Base-by-base conservation (phyloP, 1,284 basidiomycete genomes). In the Microbotryomycetes sp. region DNA sequence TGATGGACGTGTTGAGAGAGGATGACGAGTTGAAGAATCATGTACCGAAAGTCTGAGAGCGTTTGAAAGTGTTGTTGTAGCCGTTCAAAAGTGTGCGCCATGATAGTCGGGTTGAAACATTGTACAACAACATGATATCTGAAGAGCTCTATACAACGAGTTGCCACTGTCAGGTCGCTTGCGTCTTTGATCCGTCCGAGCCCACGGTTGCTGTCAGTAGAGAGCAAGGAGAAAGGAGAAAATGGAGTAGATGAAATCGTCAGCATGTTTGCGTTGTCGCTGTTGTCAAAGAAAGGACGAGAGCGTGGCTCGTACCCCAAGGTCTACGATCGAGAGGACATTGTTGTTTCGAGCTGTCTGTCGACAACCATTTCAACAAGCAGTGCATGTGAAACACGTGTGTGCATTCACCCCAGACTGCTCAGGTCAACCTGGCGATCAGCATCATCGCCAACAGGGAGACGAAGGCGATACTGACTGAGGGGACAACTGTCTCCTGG, bases 401-500 rank as follows among this genome's bases (percentile, higher is more conserved):
- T 6, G 86, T 89, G 73, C 92, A 97, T 77, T 93, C 86, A 28
- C 92, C 92, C 89, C 91, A 96, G 60, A 96, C 92, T 93, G 66
- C 23, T 52, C 62, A 16, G 28, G 31, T 49, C 12, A 32, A 9
- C 49, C 32, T n/a, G n/a, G n/a, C n/a, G n/a, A n/a, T n/a, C 26
- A 36, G 42, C 31, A 6, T 32, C 15, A 59, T 56, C 12, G 53
- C 1, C 31, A 32, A 9, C 4, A 29, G 15, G 7, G 29, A 58
- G 16, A 19, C 19, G 12, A 42, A 42, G 36, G 45, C 31, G 54
- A 50, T 50, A 22, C 49, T 14, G 49, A 96, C 92, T 94, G 30
- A 96, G 78, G 1, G 92, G 92, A 79, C 92, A 96, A 71, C 93
- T 91, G 69, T 96, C 92, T n/a, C 92, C 92, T 0, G 92, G 92